phyloP scores from a whole-genome alignment of 2,329 filamentous ascomycete species.

The Chaetomium olivaceum region DNA sequence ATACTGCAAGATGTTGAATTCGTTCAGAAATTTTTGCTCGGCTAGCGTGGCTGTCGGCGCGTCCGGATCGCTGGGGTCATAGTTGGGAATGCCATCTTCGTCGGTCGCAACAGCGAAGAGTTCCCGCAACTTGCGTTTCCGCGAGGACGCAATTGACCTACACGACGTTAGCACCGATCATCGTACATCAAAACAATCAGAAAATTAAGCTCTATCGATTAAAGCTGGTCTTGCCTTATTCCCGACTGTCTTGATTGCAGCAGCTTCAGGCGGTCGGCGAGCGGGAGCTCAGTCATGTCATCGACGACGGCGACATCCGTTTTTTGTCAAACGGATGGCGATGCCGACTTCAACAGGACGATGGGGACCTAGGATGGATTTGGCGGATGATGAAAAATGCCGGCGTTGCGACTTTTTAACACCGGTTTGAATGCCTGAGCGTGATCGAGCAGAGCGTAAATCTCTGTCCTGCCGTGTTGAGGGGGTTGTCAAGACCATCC shows the following conservation, averaged over 20 bases:
- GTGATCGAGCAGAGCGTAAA: conserved; percentile 30
- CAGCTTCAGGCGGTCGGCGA: conserved; percentile 65
- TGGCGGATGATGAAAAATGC: conserved; percentile 41
- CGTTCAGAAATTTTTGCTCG: conserved; percentile 58
- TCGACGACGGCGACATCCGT: conserved; percentile 69
- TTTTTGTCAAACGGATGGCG: conserved; percentile 61
- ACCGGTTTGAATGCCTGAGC: conserved; percentile 31
- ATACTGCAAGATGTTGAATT: conserved; percentile 61
- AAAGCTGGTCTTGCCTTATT: conserved; percentile 55
- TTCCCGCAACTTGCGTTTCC: conserved; percentile 88
- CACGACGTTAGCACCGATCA: conserved; percentile 46
- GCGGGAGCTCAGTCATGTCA: conserved; percentile 72
- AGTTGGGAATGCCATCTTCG: conserved; percentile 60
- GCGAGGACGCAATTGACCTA: conserved; percentile 75
- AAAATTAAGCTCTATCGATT: conserved; percentile 51
- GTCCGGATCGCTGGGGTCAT: conserved; percentile 58
- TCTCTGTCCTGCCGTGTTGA: conserved; percentile 32
- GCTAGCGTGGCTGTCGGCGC: conserved; percentile 53
- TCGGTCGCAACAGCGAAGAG: conserved; percentile 79
- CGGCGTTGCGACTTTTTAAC: conserved; percentile 32
- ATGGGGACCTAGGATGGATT: conserved; percentile 37
- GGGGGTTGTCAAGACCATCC: conserved; percentile 27
- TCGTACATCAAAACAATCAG: conserved; percentile 50
- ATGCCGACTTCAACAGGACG: conserved; percentile 39
- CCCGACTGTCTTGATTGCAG: conserved; percentile 65